Percentiles rank a stretch among this genome's conserved stretches.
Conservation (phyloP, 495 filamentous ascomycete species). For the Friedmanniomyces endolithicus region DNA sequence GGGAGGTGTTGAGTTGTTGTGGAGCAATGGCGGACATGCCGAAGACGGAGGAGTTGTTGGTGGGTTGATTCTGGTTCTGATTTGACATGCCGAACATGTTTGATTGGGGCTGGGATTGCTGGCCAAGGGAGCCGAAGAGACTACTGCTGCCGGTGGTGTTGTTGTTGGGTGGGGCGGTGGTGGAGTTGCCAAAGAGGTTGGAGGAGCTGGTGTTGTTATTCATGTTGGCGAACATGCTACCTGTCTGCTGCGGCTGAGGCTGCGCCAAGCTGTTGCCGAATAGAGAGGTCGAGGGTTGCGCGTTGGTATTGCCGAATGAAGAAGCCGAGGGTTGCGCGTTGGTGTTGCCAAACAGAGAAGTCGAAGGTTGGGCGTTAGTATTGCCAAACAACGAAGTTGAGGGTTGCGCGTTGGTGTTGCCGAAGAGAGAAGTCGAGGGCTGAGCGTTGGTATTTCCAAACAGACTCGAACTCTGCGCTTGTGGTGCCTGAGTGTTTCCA, state of each 20-base stretch:
- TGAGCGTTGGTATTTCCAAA: neutral
- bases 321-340: neutral
- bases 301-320: constrained; percentile 1
- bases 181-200: constrained; percentile 1
- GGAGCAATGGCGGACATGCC: constrained; percentile 14
- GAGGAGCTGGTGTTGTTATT: neutral
- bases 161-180: neutral
- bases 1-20: constrained; percentile 18
- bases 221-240: neutral
- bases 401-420: neutral
- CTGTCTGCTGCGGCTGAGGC: constrained; percentile 13
- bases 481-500: neutral
- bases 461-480: neutral
- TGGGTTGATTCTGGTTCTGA: constrained; percentile 1
- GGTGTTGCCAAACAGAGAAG: neutral
- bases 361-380: neutral
- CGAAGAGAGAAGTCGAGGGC: neutral
- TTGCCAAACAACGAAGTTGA: constrained; percentile 1
- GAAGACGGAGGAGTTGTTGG: constrained; percentile 23
- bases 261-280: constrained; percentile 13
- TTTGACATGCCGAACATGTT: neutral
- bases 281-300: neutral
- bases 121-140: constrained; percentile 11
- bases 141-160: constrained; percentile 3
- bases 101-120: neutral